Evolutionary conservation across 108 stramenopile genomes (phyloP).

Genomic region (Discostella stelligeroides): DNA sequence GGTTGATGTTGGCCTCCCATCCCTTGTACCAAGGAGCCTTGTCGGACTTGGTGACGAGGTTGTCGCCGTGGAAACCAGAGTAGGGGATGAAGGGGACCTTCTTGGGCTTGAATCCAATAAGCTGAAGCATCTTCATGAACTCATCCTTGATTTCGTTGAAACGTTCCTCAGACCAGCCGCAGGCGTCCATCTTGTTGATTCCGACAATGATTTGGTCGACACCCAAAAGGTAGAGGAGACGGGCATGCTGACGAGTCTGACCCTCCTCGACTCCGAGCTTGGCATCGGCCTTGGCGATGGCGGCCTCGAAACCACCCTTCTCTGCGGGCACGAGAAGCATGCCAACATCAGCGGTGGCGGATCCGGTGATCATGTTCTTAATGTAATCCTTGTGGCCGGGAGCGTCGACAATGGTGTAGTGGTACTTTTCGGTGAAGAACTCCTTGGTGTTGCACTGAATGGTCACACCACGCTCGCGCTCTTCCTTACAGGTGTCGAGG

Average conservation of each 20-base stretch:
- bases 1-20: slow-evolving; percentile 69
- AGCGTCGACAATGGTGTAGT: slow-evolving; percentile 83
- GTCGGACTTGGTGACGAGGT: slow-evolving; percentile 71
- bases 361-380: slow-evolving; percentile 87
- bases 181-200: slow-evolving; percentile 85
- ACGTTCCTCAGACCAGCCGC: slow-evolving; percentile 66
- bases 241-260: slow-evolving; percentile 80
- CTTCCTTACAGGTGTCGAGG: slow-evolving; percentile 83
- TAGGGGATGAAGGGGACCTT: slow-evolving; percentile 83
- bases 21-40: slow-evolving; percentile 81
- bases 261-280: slow-evolving; percentile 80
- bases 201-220: slow-evolving; percentile 80
- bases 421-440: slow-evolving; percentile 83
- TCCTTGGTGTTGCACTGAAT: slow-evolving; percentile 87
- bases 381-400: slow-evolving; percentile 88
- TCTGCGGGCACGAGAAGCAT: slow-evolving; percentile 77
- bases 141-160: slow-evolving; percentile 83
- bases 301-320: slow-evolving; percentile 88
- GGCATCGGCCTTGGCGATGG: slow-evolving; percentile 84
- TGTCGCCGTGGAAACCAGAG: slow-evolving; percentile 80
- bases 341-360: slow-evolving; percentile 82
- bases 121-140: slow-evolving; percentile 77
- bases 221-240: slow-evolving; percentile 77
- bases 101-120: slow-evolving; percentile 85
- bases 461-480: slow-evolving; percentile 80